Conservation (phyloP, 345 rosid species). For the Melaleuca alternifolia region DNA sequence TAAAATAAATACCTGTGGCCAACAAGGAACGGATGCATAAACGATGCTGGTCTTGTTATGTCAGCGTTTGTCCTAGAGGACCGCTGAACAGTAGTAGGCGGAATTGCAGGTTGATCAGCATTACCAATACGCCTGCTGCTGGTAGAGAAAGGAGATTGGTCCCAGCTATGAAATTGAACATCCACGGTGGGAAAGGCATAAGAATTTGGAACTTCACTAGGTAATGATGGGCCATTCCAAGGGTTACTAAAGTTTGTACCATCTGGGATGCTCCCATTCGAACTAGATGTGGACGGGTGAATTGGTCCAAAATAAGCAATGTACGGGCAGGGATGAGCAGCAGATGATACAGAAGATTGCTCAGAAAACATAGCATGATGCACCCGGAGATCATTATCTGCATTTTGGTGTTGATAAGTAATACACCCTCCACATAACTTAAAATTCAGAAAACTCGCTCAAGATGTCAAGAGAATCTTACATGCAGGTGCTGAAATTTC, state of each 20-base stretch:
- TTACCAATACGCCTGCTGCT: constrained; percentile 40
- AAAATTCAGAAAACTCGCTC: not conserved
- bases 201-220: constrained; percentile 60
- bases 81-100: constrained; percentile 39
- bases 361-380: constrained; percentile 67
- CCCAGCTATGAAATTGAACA: constrained; percentile 68
- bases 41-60: constrained; percentile 59
- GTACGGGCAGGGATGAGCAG: constrained; percentile 84
- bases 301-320: constrained; percentile 80
- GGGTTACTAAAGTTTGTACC: constrained; percentile 54
- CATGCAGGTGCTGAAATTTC: constrained; percentile 74
- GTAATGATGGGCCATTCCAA: constrained; percentile 71
- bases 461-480: constrained; percentile 30
- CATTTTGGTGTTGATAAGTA: constrained; percentile 12
- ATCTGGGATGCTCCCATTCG: constrained; percentile 59
- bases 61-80: constrained; percentile 52
- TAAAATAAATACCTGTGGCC: constrained; percentile 61
- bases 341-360: constrained; percentile 57
- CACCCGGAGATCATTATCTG: constrained; percentile 77
- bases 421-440: not conserved
- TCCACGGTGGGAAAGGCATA: constrained; percentile 70
- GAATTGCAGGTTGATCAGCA: constrained; percentile 52
- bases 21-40: constrained; percentile 61
- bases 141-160: constrained; percentile 61
- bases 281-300: constrained; percentile 69